Evolutionary conservation across 768 basidiomycete genomes (phyloP).

Genomic region (Suillus alpinus): DNA sequence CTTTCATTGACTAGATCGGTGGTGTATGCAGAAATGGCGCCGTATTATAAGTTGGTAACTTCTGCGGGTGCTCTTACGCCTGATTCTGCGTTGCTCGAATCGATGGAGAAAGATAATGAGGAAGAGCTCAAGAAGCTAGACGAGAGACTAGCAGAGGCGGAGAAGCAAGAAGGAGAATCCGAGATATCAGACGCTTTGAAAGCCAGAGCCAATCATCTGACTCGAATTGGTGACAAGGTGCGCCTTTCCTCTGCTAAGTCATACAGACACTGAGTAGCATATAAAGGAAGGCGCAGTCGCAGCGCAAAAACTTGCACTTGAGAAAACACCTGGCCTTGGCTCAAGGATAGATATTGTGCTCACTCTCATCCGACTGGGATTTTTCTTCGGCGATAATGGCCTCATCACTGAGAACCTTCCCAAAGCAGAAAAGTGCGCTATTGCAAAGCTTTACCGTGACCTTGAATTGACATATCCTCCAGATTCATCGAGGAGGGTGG

Average conservation of each 20-base stretch:
- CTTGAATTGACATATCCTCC: not conserved
- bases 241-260: not conserved
- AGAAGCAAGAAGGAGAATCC: conserved; percentile 89
- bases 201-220: conserved; percentile 81
- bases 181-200: conserved; percentile 89
- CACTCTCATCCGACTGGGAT: conserved; percentile 81
- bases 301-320: conserved; percentile 80
- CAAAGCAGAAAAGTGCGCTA: conserved; percentile 75
- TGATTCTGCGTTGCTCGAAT: conserved; percentile 28
- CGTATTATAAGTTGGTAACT: conserved; percentile 68
- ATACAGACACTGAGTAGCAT: not conserved
- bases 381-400: conserved; percentile 82
- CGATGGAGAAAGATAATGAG: conserved; percentile 59
- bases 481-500: conserved; percentile 93
- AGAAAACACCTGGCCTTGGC: conserved; percentile 91
- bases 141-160: conserved; percentile 76
- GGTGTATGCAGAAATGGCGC: conserved; percentile 71
- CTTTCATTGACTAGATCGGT: conserved; percentile 2
- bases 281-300: conserved; percentile 73
- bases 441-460: not conserved
- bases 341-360: conserved; percentile 92
- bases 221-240: conserved; percentile 83
- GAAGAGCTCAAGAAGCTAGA: conserved; percentile 74
- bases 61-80: conserved; percentile 45
- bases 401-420: conserved; percentile 70